A percentile compares a stretch with the other conserved stretches of the same genome.
phyloP scores from a whole-genome alignment of 108 stramenopile genomes.

The Nitzschia inconspicua region DNA sequence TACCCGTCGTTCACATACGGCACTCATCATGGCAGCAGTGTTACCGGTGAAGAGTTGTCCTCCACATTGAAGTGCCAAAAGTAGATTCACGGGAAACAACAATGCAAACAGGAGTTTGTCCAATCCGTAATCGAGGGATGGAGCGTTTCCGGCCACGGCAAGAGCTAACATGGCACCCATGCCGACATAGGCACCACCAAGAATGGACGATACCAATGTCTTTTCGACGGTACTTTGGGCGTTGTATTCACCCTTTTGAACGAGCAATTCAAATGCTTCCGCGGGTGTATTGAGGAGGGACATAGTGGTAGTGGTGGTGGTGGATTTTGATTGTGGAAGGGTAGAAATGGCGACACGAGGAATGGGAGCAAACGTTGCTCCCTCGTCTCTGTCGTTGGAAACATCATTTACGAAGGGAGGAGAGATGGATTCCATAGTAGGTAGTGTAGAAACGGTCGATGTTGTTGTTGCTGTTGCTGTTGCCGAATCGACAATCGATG shows the following conservation, averaged over 20 bases:
- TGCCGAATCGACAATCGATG: no score
- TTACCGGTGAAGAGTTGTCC: conserved; percentile 36
- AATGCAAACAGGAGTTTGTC: conserved; percentile 10
- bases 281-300: conserved; percentile 8
- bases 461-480: no score
- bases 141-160: conserved; percentile 14
- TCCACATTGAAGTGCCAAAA: conserved; percentile 16
- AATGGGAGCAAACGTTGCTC: no score
- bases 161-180: conserved; percentile 26
- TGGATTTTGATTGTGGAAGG: no score
- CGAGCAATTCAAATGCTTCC: conserved; percentile 6
- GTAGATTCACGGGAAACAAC: conserved; percentile 20
- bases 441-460: no score
- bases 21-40: conserved; percentile 6
- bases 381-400: no score
- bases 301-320: no score
- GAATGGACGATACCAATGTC: conserved; percentile 9
- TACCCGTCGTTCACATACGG: conserved; percentile 2
- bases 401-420: no score
- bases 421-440: no score
- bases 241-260: conserved; percentile 6
- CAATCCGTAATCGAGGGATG: conserved; percentile 20
- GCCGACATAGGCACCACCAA: conserved; percentile 25
- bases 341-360: no score
- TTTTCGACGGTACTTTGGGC: background rate